Evolutionary conservation across 495 filamentous ascomycete species (phyloP).

Genomic region (Hypoxylon intermedium): DNA sequence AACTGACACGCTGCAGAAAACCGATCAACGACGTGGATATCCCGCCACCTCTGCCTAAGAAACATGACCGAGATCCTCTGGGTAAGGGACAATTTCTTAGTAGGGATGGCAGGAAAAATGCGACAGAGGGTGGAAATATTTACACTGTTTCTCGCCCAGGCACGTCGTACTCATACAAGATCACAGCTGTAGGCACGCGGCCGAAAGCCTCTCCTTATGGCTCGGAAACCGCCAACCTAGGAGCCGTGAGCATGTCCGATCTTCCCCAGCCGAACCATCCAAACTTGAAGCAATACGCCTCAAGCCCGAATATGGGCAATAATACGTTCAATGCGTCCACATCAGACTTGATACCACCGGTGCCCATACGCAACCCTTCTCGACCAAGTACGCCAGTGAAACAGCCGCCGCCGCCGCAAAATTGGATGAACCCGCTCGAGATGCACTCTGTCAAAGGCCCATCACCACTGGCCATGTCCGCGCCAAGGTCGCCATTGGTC

Average conservation of each 20-base stretch:
- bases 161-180: slow-evolving; percentile 41
- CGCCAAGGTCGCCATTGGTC: slow-evolving; percentile 45
- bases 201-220: slow-evolving; percentile 40
- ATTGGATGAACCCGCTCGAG: slow-evolving; percentile 53
- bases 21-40: slow-evolving; percentile 33
- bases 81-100: slow-evolving; percentile 43
- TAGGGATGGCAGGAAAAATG: slow-evolving; percentile 23
- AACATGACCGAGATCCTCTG: slow-evolving; percentile 41
- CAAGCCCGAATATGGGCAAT: slow-evolving; percentile 48
- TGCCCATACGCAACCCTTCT: slow-evolving; percentile 35
- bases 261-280: slow-evolving; percentile 37
- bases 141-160: slow-evolving; percentile 41
- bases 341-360: slow-evolving; percentile 37
- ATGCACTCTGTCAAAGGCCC: slow-evolving; percentile 43
- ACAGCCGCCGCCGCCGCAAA: slow-evolving; percentile 37
- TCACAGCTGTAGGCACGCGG: slow-evolving; percentile 19
- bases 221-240: slow-evolving; percentile 43
- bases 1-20: slow-evolving; percentile 44
- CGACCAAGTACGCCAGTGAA: slow-evolving; percentile 42
- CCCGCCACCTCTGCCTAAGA: slow-evolving; percentile 36
- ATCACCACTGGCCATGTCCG: slow-evolving; percentile 10
- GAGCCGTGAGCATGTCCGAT: slow-evolving; percentile 49
- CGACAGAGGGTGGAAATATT: slow-evolving; percentile 42
- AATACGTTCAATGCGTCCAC: slow-evolving; percentile 41
- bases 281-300: slow-evolving; percentile 45